These are phyloP conservation scores for Pseudogymnoascus sp. DNA, from an alignment of 2,329 filamentous ascomycete species.

Conservation along the genomic window DNA sequence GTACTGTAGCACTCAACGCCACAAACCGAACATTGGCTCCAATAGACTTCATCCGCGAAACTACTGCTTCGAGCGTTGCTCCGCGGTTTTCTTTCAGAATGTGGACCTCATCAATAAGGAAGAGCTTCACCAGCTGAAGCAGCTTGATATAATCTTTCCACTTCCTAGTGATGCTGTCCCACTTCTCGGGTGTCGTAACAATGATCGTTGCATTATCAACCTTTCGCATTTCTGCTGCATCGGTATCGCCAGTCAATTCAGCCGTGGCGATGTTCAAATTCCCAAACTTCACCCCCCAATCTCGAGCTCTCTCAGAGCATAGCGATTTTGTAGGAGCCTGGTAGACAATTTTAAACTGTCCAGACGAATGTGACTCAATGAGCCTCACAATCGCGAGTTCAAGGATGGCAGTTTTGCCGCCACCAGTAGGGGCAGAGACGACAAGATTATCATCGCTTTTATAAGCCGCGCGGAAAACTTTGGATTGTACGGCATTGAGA, in stretches of 20 bases:
- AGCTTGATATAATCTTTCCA: slow-evolving; percentile 74
- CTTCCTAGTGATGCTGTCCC: slow-evolving; percentile 81
- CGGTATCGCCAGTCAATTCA: slow-evolving; percentile 76
- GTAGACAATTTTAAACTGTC: slow-evolving; percentile 72
- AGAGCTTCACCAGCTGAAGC: slow-evolving; percentile 66
- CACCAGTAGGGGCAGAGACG: slow-evolving; percentile 73
- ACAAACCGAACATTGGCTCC: slow-evolving; percentile 69
- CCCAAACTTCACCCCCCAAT: slow-evolving; percentile 70
- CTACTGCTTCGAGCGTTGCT: slow-evolving; percentile 72
- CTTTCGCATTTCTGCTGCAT: slow-evolving; percentile 53
- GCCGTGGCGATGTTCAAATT: slow-evolving; percentile 59
- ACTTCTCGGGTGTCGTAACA: slow-evolving; percentile 82
- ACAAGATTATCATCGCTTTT: slow-evolving; percentile 66
- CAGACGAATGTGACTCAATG: slow-evolving; percentile 45
- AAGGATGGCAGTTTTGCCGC: slow-evolving; percentile 74
- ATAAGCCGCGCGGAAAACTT: slow-evolving; percentile 62
- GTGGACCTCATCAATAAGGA: slow-evolving; percentile 82
- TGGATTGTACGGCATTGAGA: slow-evolving; percentile 79
- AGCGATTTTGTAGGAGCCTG: slow-evolving; percentile 78
- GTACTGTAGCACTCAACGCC: slow-evolving; percentile 74
- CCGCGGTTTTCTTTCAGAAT: slow-evolving; percentile 73
- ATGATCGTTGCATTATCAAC: slow-evolving; percentile 74
- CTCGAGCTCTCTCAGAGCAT: slow-evolving; percentile 65
- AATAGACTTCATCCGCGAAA: slow-evolving; percentile 79
- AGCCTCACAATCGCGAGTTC: slow-evolving; percentile 75